phyloP scores from a whole-genome alignment of 2,329 filamentous ascomycete species.

The Ascosphaera aggregata region DNA sequence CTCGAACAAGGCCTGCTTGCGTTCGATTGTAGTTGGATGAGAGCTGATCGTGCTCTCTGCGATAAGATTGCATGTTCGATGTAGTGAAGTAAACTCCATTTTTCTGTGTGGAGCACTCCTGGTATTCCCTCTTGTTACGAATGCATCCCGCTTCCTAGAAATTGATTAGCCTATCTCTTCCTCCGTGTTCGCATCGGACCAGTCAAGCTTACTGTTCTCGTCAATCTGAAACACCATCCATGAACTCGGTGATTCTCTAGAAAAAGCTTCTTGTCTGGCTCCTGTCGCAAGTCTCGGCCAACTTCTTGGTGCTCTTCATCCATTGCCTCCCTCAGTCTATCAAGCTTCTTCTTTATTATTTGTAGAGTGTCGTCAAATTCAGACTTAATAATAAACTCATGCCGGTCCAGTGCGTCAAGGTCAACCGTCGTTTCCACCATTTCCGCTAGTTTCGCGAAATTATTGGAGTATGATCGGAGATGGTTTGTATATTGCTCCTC shows the following conservation, averaged over 20 bases:
- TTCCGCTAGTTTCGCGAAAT: conserved; percentile 67
- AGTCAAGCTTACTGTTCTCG: conserved; percentile 30
- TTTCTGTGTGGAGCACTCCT: conserved; percentile 95
- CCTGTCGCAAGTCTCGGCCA: conserved; percentile 62
- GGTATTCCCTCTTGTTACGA: conserved; percentile 69
- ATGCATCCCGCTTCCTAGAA: conserved; percentile 61
- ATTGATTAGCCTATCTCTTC: not conserved
- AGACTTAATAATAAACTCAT: conserved; percentile 97
- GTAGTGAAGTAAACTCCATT: conserved; percentile 98
- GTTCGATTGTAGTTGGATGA: conserved; percentile 90
- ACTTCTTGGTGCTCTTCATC: conserved; percentile 55
- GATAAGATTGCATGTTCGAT: conserved; percentile 49
- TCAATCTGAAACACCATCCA: conserved; percentile 89
- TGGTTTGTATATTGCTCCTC: conserved; percentile 74
- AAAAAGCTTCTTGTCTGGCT: conserved; percentile 96
- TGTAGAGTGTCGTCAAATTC: conserved; percentile 82
- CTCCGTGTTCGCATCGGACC: not conserved
- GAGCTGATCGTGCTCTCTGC: conserved; percentile 81
- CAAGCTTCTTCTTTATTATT: conserved; percentile 76
- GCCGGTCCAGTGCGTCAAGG: conserved; percentile 79
- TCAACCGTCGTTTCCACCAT: conserved; percentile 99
- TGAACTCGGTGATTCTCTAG: conserved; percentile 90
- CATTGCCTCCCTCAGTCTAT: conserved; percentile 64
- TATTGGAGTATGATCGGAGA: conserved; percentile 51
- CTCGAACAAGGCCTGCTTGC: conserved; percentile 69